Percentiles rank a stretch among this genome's conserved stretches.
These are phyloP conservation scores for Aspergillus sp. DNA, from an alignment of 2,329 filamentous ascomycete genomes.

Conservation along the genomic window DNA sequence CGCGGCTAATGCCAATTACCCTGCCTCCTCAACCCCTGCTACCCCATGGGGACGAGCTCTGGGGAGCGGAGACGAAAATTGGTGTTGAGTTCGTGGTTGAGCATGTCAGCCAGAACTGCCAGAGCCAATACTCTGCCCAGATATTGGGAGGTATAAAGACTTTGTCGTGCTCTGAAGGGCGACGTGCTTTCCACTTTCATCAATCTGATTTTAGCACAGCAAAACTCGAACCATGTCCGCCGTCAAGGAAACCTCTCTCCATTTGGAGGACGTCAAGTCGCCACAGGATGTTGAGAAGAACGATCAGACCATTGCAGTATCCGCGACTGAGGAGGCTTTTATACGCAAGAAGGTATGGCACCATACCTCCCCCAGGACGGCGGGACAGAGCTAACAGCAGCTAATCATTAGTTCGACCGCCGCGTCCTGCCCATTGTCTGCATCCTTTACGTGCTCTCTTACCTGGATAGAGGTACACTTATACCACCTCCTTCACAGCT, in stretches of 20 bases:
- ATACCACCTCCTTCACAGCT: background rate
- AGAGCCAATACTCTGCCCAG: background rate
- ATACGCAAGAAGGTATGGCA: slow-evolving; percentile 3
- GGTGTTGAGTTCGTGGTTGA: background rate
- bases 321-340: slow-evolving; percentile 9
- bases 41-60: slow-evolving; percentile 6
- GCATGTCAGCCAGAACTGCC: background rate
- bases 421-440: slow-evolving; percentile 30
- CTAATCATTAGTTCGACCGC: slow-evolving; percentile 24
- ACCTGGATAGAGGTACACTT: slow-evolving; percentile 27
- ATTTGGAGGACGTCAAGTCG: slow-evolving; percentile 5
- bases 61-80: background rate
- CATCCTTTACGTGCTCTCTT: slow-evolving; percentile 30
- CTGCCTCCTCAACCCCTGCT: background rate
- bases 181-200: background rate
- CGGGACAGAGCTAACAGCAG: background rate
- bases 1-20: slow-evolving; percentile 10
- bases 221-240: background rate
- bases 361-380: background rate
- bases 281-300: background rate
- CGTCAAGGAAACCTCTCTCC: background rate
- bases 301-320: background rate
- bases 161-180: background rate
- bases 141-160: background rate
- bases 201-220: no score